These are phyloP conservation scores for Nannizzia gypsea DNA, from an alignment of 2,329 filamentous ascomycete species.

Conservation along the genomic window DNA sequence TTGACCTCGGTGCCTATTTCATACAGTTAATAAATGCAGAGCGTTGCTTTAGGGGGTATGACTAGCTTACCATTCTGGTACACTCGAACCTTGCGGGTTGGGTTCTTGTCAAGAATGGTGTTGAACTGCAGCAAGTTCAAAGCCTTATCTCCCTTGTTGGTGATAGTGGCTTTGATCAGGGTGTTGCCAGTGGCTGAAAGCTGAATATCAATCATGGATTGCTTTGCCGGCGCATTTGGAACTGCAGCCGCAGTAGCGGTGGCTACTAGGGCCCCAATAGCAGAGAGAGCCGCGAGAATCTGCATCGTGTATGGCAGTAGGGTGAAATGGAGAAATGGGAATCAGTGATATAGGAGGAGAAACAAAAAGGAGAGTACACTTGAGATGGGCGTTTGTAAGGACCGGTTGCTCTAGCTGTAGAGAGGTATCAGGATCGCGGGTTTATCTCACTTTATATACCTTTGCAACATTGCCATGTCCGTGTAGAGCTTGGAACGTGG, in stretches of 20 bases:
- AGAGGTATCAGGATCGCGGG: not conserved
- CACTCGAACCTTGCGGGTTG: slow-evolving; percentile 7
- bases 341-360: not conserved
- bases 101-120: slow-evolving; percentile 9
- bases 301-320: not conserved
- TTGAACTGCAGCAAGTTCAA: slow-evolving; percentile 9
- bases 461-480: not conserved
- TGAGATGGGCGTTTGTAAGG: not conserved
- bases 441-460: not conserved
- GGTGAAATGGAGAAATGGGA: not conserved
- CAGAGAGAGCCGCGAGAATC: not conserved
- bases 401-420: not conserved
- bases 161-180: slow-evolving; percentile 8
- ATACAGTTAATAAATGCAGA: not conserved
- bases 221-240: not conserved
- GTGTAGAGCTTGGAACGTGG: not conserved
- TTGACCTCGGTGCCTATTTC: slow-evolving; percentile 6
- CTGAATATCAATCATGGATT: not conserved
- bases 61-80: slow-evolving; percentile 8
- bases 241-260: not conserved
- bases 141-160: slow-evolving; percentile 7
- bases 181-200: slow-evolving; percentile 9
- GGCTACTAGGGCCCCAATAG: not conserved
- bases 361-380: no score
- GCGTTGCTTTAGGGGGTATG: not conserved